Percentiles rank a stretch among this genome's conserved stretches.
Evolutionary conservation across 208 protist species (phyloP).

Genomic region (Blechomonas ayalai): DNA sequence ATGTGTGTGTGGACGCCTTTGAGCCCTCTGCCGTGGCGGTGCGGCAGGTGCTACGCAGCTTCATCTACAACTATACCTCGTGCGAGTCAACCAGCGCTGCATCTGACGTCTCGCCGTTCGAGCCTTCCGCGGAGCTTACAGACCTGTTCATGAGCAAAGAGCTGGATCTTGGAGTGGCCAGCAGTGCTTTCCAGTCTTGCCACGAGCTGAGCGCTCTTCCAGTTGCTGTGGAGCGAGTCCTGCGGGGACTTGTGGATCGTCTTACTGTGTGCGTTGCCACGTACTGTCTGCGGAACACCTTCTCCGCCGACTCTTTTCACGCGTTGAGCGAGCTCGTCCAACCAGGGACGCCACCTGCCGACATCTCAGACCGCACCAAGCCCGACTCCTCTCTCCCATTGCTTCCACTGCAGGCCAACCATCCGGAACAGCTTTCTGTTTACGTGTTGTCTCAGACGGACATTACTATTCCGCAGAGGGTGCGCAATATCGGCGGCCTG

Average conservation of each 20-base stretch:
- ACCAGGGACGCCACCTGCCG: too few relatives aligned
- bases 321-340: neutral
- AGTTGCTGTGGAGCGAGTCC: conserved; percentile 3
- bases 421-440: too few relatives aligned
- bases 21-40: neutral
- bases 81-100: too few relatives aligned
- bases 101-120: too few relatives aligned
- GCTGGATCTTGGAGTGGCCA: neutral
- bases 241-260: conserved; percentile 1
- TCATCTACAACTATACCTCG: too few relatives aligned
- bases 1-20: too few relatives aligned
- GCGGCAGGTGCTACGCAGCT: neutral
- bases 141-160: too few relatives aligned
- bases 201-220: neutral
- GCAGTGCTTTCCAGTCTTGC: conserved; percentile 3
- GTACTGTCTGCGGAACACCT: conserved; percentile 4
- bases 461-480: conserved; percentile 1
- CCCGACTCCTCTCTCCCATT: too few relatives aligned
- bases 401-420: neutral
- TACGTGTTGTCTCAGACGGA: conserved; percentile 10
- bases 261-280: conserved; percentile 1
- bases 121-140: too few relatives aligned
- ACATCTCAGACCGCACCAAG: too few relatives aligned
- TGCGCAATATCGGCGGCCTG: conserved; percentile 20
- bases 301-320: conserved; percentile 1